Base-by-base conservation (phyloP, 2,329 filamentous ascomycete species). In the Lachnellula willkommii region DNA sequence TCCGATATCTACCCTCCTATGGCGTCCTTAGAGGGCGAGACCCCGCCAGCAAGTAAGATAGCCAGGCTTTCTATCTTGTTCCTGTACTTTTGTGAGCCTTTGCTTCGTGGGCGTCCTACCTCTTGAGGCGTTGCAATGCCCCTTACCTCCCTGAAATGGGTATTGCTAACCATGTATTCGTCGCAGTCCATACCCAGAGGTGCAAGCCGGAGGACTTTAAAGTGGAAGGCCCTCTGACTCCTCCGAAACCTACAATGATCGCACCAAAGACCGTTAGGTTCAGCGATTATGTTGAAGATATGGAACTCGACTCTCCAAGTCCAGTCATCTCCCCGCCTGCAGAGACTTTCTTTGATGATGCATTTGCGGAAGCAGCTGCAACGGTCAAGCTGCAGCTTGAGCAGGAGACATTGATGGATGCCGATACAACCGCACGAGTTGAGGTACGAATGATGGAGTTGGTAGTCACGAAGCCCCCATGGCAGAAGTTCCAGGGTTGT, bases 1-100 rank as follows among this genome's bases (percentile, higher is more conserved):
- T 75, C 79, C 3, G 88, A 95, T 63, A 75, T 96, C 36, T 66
- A 62, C 39, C 54, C 57, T 2, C 56, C 63, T 28, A 48, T 62
- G 6, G 60, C 51, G 28, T 63, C 49, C 46, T 15, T 61, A 4
- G 53, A 57, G 9, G 50, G 52, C n/a, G 47, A 32, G 8, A 22
- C 54, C 39, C 50, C 56, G 8, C 50, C 59, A 11, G 37, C 53
- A 32, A 9, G 28, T 32, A 32, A 32, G 28, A 32, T 32, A 32
- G 3, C 9, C 28, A 32, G 28, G 9, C 9, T 32, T 32, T 32
- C 28, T 32, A 11, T 12, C 9, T 32, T 32, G 28, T 32, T 32
- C 9, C 28, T 32, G 9, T 32, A 12, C 9, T 32, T 32, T 32
- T 32, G 28, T 12, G 28, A 32, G 9, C 28, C 4, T 32, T 12